Evolutionary conservation across 2,329 filamentous ascomycete species (phyloP), one percentile per base, ranked within the genome.

Genomic region (Pseudohalonectria lignicola): DNA sequence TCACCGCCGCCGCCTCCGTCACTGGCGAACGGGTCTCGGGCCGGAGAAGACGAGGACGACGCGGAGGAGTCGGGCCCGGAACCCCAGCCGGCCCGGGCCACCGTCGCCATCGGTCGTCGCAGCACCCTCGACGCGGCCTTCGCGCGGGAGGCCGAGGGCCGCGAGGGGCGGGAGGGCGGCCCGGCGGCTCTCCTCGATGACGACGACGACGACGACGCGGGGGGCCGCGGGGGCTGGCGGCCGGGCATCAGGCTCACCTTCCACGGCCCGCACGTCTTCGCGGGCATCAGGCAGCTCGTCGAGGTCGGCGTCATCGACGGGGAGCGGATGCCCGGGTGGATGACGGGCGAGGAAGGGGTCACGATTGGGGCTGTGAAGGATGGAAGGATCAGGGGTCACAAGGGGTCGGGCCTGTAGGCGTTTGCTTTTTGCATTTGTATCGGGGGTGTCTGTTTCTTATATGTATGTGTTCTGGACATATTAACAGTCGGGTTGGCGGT

Each of bases 341-440:
- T 94, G 79, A 92, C 86, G 1, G 87, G 86, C 2, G 86, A 94
- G 51, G 82, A 86, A 32, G 82, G 79, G 1, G 77, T 92, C 5
- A 92, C 83, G 38, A 68, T 79, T 28, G 82, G 84, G 1, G 70
- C 76, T 20, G 76, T 93, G 4, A 71, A 68, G 45, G 58, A 75
- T 41, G 85, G 86, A 2, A 67, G 78, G 44, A 76, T 87, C 49
- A 61, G 62, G 31, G 74, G 71, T 1, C 60, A 71, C 49, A 75
- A 68, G 43, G 74, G 74, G 5, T 72, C 71, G 2, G 71, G 72
- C 1, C 42, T 76, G 41, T 74, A 40, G 18, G 29, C 8, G 46
- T 31, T 26, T 29, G 15, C 8, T 36, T 26, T 34, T 36, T 31
- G n/a, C 30, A 16, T 11, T n/a, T 19, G 15, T 36, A 25, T 36